These are phyloP conservation scores for Xylariaceae sp. DNA, from an alignment of 2,329 filamentous ascomycete genomes.

Conservation along the genomic window DNA sequence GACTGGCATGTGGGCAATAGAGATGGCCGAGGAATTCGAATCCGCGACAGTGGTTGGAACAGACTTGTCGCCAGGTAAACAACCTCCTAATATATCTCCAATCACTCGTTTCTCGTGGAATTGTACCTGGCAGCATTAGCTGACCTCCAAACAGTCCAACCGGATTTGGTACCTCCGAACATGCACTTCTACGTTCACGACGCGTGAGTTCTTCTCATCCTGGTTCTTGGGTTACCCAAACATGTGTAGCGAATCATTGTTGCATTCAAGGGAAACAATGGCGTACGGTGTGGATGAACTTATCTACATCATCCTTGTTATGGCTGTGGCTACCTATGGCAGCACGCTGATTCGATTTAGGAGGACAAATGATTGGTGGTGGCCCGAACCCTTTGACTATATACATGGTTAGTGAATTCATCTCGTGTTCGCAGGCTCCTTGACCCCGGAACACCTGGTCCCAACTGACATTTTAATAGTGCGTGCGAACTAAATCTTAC, in stretches of 20 bases:
- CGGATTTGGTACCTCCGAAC: slow-evolving; percentile 63
- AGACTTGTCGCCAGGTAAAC: slow-evolving; percentile 57
- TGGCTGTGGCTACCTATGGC: background rate
- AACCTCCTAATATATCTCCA: too few species aligned
- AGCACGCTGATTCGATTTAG: background rate
- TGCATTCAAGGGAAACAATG: background rate
- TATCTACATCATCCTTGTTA: background rate
- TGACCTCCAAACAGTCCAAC: slow-evolving; percentile 44
- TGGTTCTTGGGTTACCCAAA: background rate
- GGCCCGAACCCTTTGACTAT: slow-evolving; percentile 51
- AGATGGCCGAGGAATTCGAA: slow-evolving; percentile 61
- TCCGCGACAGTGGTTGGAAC: slow-evolving; percentile 55
- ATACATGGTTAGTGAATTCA: slow-evolving; percentile 35
- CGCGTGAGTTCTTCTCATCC: slow-evolving; percentile 29
- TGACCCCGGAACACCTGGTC: background rate
- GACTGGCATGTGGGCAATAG: slow-evolving; percentile 58
- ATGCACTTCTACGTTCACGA: slow-evolving; percentile 73
- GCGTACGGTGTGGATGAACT: background rate
- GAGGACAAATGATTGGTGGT: slow-evolving; percentile 46
- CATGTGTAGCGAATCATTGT: background rate
- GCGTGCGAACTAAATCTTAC: background rate
- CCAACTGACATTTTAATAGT: background rate
- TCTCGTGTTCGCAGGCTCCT: background rate
- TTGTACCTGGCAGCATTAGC: too few species aligned
- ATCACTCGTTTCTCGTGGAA: too few species aligned